Percentiles rank a stretch among this genome's conserved stretches.
These are phyloP conservation scores for Sequoiadendron giganteum DNA, from an alignment of 75 land plant genomes.

Conservation along the genomic window DNA sequence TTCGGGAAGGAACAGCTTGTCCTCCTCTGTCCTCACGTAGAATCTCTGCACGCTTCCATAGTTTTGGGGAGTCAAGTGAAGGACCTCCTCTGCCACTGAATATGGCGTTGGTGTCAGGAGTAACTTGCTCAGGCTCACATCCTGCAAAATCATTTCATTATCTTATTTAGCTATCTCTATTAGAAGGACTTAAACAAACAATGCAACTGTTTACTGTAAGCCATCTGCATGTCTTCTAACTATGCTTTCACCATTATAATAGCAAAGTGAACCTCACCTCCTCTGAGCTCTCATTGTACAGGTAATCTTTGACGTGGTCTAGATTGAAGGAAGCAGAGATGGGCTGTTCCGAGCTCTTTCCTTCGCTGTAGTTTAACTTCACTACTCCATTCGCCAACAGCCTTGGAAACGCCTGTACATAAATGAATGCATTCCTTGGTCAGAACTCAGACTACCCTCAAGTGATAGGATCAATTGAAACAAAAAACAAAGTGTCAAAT, in stretches of 20 bases:
- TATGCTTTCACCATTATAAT: no score
- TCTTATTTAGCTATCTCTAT: background rate
- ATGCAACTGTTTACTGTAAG: no score
- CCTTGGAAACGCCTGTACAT: conserved; percentile 3
- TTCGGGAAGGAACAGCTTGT: conserved; percentile 7
- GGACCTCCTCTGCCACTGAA: conserved; percentile 12
- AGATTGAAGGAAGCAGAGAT: background rate
- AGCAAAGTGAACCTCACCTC: conserved; percentile 3
- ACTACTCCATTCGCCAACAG: background rate
- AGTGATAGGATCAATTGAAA: background rate
- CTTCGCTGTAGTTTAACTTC: background rate
- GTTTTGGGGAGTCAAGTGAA: conserved; percentile 10
- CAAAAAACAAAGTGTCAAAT: background rate
- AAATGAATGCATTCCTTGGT: background rate
- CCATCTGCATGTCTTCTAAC: no score
- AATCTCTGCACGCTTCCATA: conserved; percentile 24
- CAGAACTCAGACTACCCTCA: background rate
- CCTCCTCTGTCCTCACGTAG: conserved; percentile 18
- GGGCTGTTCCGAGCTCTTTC: background rate
- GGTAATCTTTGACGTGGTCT: background rate
- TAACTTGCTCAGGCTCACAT: conserved; percentile 16
- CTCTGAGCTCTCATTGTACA: conserved; percentile 16
- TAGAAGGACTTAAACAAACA: no score
- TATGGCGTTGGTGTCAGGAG: conserved; percentile 16
- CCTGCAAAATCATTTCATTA: conserved; percentile 4